Evolutionary conservation across 2,329 filamentous ascomycete genomes (phyloP), one percentile per base, ranked within the genome.

Genomic region (Monosporascus sp.): DNA sequence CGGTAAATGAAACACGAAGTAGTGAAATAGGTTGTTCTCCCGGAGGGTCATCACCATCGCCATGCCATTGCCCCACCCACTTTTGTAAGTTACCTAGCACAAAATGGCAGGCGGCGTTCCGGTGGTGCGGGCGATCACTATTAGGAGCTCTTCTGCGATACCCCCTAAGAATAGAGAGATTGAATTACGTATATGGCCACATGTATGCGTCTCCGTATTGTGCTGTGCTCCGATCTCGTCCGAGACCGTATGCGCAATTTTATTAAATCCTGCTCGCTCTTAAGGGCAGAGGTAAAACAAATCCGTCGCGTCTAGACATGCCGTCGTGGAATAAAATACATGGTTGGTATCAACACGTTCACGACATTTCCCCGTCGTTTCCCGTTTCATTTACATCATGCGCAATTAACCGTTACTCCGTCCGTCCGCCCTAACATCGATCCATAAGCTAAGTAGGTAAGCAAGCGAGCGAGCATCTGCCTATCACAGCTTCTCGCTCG

Each of bases 401-500:
- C 27, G 27, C 27, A 31, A 31, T 31, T 31, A 11, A 31, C 27
- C 27, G 27, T 31, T 9, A 11, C 27, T 11, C 27, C 9, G 27
- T 31, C 27, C 27, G 9, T 20, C n/a, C 7, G 19, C 22, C 38
- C 40, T 19, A 20, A 19, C n/a, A n/a, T 20, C 40, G 41, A 44
- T 44, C 11, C 20, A 17, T 22, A 19, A 19, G 11, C 11, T 24
- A 5, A 24, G 22, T 45, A n/a, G 37, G 37, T 4, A 40, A 14
- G 41, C 11, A 24, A 19, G 20, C 26, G 17, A 19, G 20, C 26
- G 17, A 11, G n/a, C 11, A 22, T 11, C 40, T 22, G 1, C 7
- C 8, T n/a, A 38, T 61, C 59, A 73, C 55, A 72, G 64, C 63
- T 74, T 75, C 55, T 72, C 72, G 43, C 65, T 69, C 40, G 71